Evolutionary conservation across 805 yeast genomes (phyloP).

Genomic region (Saturnispora serradocipensis): DNA sequence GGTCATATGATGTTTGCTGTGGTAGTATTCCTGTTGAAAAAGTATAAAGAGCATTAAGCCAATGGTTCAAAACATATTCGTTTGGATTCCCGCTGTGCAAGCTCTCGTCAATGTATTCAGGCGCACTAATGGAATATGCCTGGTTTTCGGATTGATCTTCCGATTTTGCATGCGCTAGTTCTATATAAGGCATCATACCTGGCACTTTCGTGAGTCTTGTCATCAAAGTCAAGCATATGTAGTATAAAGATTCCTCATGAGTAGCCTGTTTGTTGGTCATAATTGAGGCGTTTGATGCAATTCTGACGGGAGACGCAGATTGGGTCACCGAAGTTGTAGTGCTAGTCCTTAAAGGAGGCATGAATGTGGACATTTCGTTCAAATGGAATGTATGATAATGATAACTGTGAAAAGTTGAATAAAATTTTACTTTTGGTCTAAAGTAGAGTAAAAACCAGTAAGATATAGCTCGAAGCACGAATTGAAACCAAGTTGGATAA

Average conservation of each 20-base stretch:
- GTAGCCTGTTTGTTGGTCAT: slow-evolving; percentile 57
- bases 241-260: slow-evolving; percentile 59
- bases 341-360: not conserved
- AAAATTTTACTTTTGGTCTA: not conserved
- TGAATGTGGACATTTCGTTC: not conserved
- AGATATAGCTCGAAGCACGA: not conserved
- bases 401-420: not conserved
- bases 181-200: slow-evolving; percentile 60
- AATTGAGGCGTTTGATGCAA: slow-evolving; percentile 38
- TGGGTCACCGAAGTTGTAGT: not conserved
- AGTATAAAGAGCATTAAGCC: slow-evolving; percentile 40
- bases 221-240: slow-evolving; percentile 51
- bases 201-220: slow-evolving; percentile 48
- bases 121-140: slow-evolving; percentile 31
- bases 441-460: not conserved
- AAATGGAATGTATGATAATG: not conserved
- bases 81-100: not conserved
- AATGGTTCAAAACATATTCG: slow-evolving; percentile 11
- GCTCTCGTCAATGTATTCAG: slow-evolving; percentile 3
- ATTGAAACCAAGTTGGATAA: not conserved
- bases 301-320: slow-evolving; percentile 17
- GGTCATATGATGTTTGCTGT: slow-evolving; percentile 69
- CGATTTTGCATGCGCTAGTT: slow-evolving; percentile 54
- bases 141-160: slow-evolving; percentile 68
- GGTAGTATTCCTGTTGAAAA: slow-evolving; percentile 74